Base-by-base conservation (phyloP, 2,329 filamentous ascomycete genomes). In the Fusarium torreyae region DNA sequence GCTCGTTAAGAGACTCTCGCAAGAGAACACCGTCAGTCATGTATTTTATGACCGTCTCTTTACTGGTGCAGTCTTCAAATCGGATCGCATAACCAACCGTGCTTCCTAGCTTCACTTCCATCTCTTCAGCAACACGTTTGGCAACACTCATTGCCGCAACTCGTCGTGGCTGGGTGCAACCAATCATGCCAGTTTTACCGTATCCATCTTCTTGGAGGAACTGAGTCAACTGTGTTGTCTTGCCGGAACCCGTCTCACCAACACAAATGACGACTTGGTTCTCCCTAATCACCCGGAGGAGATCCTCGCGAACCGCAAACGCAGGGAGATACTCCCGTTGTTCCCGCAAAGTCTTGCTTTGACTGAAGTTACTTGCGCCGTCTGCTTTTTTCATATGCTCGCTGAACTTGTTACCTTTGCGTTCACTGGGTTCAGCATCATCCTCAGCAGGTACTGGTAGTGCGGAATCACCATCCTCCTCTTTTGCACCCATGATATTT, bases 131-230 rank as follows among this genome's bases (percentile, higher is more conserved):
- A 39, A 99, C 96, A 84, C 96, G 94, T 80, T 98, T 98, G 3
- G 96, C 96, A 28, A 99, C 96, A 81, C 94, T 98, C 96, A 99
- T 99, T 22, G 96, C 96, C 24, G 96, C 96, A 34, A 99, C 97
- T 85, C 96, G 92, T 74, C 96, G 89, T 53, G 96, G 96, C 73
- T 99, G 96, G 2, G 96, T 99, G 77, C 96, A 99, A 6, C 94
- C 95, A 73, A 99, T 98, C 86, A 98, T 90, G 49, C 96, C 96
- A 33, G 86, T 82, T 57, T 91, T 92, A 15, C 91, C 93, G 77
- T 98, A 99, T 1, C 97, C 97, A 74, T 98, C 96, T 79, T 99
- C 96, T 76, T 97, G 90, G 11, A 99, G 84, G 72, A 98, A 99
- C 76, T 99, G 97, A 0, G 97, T 98, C 64, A 99, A 83, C 80